phyloP scores from a whole-genome alignment of 345 rosid species.

The Noccaea bulbosa region DNA sequence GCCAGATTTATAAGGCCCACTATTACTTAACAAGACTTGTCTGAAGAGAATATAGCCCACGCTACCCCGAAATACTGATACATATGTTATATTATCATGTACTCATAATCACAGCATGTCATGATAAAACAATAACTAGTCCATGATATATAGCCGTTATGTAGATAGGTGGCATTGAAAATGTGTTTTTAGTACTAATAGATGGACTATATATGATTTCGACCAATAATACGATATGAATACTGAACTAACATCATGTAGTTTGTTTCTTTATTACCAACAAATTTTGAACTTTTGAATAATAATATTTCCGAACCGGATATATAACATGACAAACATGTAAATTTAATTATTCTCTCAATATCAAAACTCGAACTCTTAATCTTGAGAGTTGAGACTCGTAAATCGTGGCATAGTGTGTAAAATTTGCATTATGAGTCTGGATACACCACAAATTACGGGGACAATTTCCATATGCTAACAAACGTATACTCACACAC shows the following conservation, averaged over 20 bases:
- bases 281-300: neutral
- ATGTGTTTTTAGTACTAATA: neutral
- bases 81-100: neutral
- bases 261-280: neutral
- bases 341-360: too few relatives aligned
- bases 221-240: neutral
- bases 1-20: conserved; percentile 3
- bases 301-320: neutral
- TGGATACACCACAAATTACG: neutral
- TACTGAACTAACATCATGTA: neutral
- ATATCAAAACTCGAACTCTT: neutral
- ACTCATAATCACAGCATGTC: conserved; percentile 5
- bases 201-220: neutral
- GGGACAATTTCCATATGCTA: neutral
- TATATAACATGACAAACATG: neutral
- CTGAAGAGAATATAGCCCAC: conserved; percentile 12
- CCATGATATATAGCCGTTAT: neutral
- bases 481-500: conserved; percentile 10
- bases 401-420: neutral
- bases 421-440: neutral
- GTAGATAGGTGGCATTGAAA: neutral
- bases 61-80: neutral
- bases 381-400: too few relatives aligned
- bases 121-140: neutral
- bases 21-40: conserved; percentile 2